Evolutionary conservation across 164 flowering plant species (phyloP).

Genomic region (Amborella trichopoda): DNA sequence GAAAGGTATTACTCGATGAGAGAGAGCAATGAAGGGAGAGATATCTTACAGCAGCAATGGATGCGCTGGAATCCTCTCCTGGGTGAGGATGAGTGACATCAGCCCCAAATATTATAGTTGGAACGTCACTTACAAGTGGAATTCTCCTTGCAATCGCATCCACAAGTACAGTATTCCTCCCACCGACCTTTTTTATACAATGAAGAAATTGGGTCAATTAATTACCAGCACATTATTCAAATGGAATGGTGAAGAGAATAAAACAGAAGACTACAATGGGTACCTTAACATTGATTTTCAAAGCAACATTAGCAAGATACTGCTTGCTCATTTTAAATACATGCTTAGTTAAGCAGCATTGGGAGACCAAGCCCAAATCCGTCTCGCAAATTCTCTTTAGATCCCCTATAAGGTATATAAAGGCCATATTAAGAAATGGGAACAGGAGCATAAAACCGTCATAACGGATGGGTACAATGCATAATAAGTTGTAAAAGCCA

Average conservation of each 20-base stretch:
- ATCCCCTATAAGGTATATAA: conserved; percentile 37
- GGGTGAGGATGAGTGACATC: conserved; percentile 99
- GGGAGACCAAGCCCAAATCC: conserved; percentile 85
- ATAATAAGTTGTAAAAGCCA: no score
- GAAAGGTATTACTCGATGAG: no score
- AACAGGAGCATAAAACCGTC: background rate
- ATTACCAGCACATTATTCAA: no score
- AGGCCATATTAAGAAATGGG: background rate
- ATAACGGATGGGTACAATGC: no score
- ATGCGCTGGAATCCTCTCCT: conserved; percentile 95
- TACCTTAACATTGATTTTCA: conserved; percentile 81
- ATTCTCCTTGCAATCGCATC: conserved; percentile 88
- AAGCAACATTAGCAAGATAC: conserved; percentile 78
- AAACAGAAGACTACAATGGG: no score
- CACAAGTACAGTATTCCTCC: conserved; percentile 80
- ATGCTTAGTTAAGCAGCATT: conserved; percentile 82
- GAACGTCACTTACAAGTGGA: conserved; percentile 74
- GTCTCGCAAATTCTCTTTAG: conserved; percentile 90
- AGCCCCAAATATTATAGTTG: conserved; percentile 96
- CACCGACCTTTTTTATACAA: conserved; percentile 40
- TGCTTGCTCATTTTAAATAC: conserved; percentile 67
- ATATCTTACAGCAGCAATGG: conserved; percentile 77
- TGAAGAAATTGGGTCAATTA: background rate
- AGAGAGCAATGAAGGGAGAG: no score
- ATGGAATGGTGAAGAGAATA: no score